These are phyloP conservation scores for Saksenaea oblongispora DNA, from an alignment of 371 early-diverging fungal genomes.

Conservation along the genomic window DNA sequence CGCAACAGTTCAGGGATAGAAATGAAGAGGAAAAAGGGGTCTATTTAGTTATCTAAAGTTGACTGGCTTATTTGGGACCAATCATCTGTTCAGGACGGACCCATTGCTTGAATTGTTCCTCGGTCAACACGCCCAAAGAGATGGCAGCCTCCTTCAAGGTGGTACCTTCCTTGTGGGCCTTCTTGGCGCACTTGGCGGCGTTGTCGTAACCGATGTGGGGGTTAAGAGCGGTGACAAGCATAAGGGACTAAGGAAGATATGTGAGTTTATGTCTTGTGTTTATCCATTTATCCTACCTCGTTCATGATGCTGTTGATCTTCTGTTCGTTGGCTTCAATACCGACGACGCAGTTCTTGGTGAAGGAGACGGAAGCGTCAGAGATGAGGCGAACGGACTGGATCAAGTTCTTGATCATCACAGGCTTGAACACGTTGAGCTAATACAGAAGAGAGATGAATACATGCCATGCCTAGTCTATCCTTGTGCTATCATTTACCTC, in stretches of 20 bases:
- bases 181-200: conserved; percentile 84
- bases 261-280: background rate
- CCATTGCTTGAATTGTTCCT: conserved; percentile 83
- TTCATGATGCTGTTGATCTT: conserved; percentile 76
- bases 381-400: conserved; percentile 79
- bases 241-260: conserved; percentile 51
- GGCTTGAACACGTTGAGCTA: conserved; percentile 92
- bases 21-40: background rate
- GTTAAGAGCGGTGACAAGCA: conserved; percentile 91
- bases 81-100: conserved; percentile 88
- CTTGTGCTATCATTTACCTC: conserved; percentile 43
- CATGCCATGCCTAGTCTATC: too few relatives aligned
- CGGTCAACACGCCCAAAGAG: conserved; percentile 71
- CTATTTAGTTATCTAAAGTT: background rate
- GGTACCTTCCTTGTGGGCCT: conserved; percentile 84
- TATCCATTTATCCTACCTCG: conserved; percentile 25
- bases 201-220: conserved; percentile 83
- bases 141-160: conserved; percentile 84
- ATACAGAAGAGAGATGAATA: background rate
- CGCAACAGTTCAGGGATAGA: background rate
- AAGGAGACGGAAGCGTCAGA: conserved; percentile 79
- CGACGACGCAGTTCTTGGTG: conserved; percentile 83
- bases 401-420: conserved; percentile 85
- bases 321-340: conserved; percentile 79
- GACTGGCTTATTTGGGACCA: conserved; percentile 32